These are phyloP conservation scores for Lactarius deliciosus DNA, from an alignment of 768 basidiomycete genomes.

Conservation along the genomic window DNA sequence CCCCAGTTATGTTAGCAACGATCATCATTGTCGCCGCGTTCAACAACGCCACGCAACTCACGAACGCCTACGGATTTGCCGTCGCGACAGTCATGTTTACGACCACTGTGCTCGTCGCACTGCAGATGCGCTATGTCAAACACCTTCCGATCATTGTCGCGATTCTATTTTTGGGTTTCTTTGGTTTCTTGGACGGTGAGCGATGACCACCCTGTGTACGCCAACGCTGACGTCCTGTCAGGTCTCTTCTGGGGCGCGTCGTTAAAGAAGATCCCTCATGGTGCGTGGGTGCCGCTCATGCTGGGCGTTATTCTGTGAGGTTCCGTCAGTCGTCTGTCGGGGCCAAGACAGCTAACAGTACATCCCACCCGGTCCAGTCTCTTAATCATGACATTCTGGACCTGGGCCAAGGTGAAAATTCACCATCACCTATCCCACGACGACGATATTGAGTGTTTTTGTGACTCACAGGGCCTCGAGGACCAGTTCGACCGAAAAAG, in stretches of 20 bases:
- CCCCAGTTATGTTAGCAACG: conserved; percentile 50
- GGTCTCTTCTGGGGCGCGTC: conserved; percentile 65
- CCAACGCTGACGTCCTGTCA: conserved; percentile 16
- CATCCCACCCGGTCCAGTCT: conserved; percentile 33
- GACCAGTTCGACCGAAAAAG: conserved; percentile 58
- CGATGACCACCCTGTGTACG: neutral
- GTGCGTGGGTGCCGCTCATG: conserved; percentile 67
- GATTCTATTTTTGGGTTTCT: conserved; percentile 49
- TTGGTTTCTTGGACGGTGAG: conserved; percentile 62
- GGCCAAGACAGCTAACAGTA: neutral
- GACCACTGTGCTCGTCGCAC: conserved; percentile 53
- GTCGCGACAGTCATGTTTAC: conserved; percentile 67
- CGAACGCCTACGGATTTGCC: conserved; percentile 62
- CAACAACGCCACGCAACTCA: conserved; percentile 49
- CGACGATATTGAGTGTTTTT: neutral
- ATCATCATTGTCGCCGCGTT: conserved; percentile 59
- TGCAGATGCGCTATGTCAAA: conserved; percentile 61
- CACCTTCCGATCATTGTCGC: conserved; percentile 44
- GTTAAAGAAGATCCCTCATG: conserved; percentile 58
- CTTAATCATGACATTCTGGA: conserved; percentile 59
- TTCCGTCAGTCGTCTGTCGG: neutral
- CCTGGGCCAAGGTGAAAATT: conserved; percentile 53
- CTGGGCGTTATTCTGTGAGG: conserved; percentile 52
- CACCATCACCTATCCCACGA: neutral
- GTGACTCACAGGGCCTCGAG: conserved; percentile 45